A percentile compares a stretch with the other conserved stretches of the same genome.
phyloP scores from a whole-genome alignment of 2,329 filamentous ascomycete genomes.

The Catunica adiposa region DNA sequence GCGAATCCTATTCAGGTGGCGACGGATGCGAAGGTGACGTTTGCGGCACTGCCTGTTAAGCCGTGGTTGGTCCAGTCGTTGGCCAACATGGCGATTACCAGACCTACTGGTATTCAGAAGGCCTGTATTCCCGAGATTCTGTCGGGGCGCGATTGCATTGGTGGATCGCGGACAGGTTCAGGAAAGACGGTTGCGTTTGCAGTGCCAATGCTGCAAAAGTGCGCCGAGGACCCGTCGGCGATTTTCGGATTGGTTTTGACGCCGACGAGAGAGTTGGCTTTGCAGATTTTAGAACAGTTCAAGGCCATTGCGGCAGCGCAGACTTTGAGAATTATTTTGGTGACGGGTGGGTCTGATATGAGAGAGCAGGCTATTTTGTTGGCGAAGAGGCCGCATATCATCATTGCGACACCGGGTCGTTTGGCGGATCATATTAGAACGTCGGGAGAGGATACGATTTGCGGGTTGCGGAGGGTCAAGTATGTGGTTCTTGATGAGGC shows the following conservation, averaged over 20 bases:
- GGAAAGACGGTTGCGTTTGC: slow-evolving; percentile 96
- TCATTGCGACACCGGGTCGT: slow-evolving; percentile 86
- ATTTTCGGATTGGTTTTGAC: slow-evolving; percentile 85
- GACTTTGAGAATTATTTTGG: slow-evolving; percentile 70
- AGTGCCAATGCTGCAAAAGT: slow-evolving; percentile 82
- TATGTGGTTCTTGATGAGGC: slow-evolving; percentile 94
- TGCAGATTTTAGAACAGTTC: slow-evolving; percentile 94
- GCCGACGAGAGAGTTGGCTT: slow-evolving; percentile 75
- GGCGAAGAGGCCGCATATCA: slow-evolving; percentile 66
- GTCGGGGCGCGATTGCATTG: slow-evolving; percentile 83
- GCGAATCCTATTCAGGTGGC: slow-evolving; percentile 31
- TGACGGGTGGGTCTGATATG: slow-evolving; percentile 91
- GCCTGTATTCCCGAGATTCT: slow-evolving; percentile 86
- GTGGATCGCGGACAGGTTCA: slow-evolving; percentile 84
- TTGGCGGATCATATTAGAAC: slow-evolving; percentile 85
- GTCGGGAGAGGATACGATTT: slow-evolving; percentile 80
- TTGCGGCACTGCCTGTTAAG: slow-evolving; percentile 54
- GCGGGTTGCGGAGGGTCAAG: slow-evolving; percentile 59
- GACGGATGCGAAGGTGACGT: slow-evolving; percentile 43
- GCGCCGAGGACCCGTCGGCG: slow-evolving; percentile 79
- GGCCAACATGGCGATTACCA: slow-evolving; percentile 58
- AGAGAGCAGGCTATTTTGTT: slow-evolving; percentile 73
- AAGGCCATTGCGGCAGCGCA: slow-evolving; percentile 81
- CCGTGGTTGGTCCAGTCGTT: slow-evolving; percentile 84
- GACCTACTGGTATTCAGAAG: slow-evolving; percentile 84